Percentiles rank a stretch among this genome's conserved stretches.
Evolutionary conservation across 768 basidiomycete species (phyloP).

Genomic region (Cyclocybe aegerita): DNA sequence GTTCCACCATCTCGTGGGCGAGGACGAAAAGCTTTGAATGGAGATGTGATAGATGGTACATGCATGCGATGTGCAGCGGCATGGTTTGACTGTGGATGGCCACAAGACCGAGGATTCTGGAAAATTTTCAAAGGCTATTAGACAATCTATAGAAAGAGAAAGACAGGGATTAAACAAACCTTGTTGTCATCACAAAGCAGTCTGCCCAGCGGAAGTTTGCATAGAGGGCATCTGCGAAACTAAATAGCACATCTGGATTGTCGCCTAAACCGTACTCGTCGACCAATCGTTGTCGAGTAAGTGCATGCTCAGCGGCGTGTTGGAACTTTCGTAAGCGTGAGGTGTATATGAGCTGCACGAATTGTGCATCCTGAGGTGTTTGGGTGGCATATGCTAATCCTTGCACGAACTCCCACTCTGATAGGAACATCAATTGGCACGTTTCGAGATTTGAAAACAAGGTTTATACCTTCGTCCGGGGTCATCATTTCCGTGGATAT

Average conservation of each 20-base stretch:
- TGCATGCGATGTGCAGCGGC: slow-evolving; percentile 95
- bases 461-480: slow-evolving; percentile 82
- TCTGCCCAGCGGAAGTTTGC: slow-evolving; percentile 91
- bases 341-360: slow-evolving; percentile 91
- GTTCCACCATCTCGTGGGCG: slow-evolving; percentile 94
- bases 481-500: slow-evolving; percentile 95
- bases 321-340: slow-evolving; percentile 90
- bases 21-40: slow-evolving; percentile 94
- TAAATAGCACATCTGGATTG: slow-evolving; percentile 90
- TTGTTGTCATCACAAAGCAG: slow-evolving; percentile 84
- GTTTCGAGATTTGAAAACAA: not conserved
- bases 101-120: slow-evolving; percentile 82
- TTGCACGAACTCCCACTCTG: slow-evolving; percentile 97
- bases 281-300: slow-evolving; percentile 76
- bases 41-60: slow-evolving; percentile 91
- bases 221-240: slow-evolving; percentile 89
- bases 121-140: too few species aligned
- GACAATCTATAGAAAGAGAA: slow-evolving; percentile 3
- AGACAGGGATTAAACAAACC: slow-evolving; percentile 38
- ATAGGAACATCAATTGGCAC: not conserved
- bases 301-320: slow-evolving; percentile 77
- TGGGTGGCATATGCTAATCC: slow-evolving; percentile 80
- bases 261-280: slow-evolving; percentile 83
- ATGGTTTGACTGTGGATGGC: slow-evolving; percentile 86
- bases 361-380: slow-evolving; percentile 84